These are phyloP conservation scores for Curvularia sp. DNA, from an alignment of 2,329 filamentous ascomycete genomes.

Conservation along the genomic window DNA sequence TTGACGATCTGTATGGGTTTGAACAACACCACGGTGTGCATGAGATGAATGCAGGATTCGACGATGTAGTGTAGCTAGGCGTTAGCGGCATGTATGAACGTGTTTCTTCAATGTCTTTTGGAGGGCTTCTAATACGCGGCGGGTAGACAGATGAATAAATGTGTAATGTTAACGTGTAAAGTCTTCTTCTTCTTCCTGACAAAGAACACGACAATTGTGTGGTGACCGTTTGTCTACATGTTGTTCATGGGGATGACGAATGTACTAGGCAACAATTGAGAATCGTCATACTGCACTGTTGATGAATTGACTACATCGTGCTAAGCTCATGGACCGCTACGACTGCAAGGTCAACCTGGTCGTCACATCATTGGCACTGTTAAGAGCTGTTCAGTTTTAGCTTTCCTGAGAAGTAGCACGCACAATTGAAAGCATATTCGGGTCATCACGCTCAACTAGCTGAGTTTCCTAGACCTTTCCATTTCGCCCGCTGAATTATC, in stretches of 20 bases:
- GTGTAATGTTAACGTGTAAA: background rate
- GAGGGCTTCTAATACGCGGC: background rate
- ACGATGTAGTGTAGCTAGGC: constrained; percentile 5
- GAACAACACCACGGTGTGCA: background rate
- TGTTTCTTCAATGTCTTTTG: background rate
- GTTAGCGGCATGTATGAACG: background rate
- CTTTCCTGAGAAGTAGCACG: background rate
- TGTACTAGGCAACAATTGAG: no score
- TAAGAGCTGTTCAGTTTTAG: background rate
- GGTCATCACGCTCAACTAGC: background rate
- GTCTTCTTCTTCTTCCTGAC: background rate
- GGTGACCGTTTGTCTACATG: background rate
- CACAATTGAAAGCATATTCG: background rate
- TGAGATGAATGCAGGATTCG: background rate
- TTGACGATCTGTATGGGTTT: constrained; percentile 2
- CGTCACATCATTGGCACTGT: background rate
- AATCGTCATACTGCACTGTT: no score
- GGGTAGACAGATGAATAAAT: background rate
- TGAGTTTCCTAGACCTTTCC: background rate
- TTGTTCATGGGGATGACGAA: no score
- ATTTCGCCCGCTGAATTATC: background rate
- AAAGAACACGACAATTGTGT: no score
- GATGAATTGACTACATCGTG: no score
- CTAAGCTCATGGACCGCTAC: no score
- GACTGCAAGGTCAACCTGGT: background rate